Conservation (phyloP, 352 stramenopile genomes). For the Peronospora farinosa region DNA sequence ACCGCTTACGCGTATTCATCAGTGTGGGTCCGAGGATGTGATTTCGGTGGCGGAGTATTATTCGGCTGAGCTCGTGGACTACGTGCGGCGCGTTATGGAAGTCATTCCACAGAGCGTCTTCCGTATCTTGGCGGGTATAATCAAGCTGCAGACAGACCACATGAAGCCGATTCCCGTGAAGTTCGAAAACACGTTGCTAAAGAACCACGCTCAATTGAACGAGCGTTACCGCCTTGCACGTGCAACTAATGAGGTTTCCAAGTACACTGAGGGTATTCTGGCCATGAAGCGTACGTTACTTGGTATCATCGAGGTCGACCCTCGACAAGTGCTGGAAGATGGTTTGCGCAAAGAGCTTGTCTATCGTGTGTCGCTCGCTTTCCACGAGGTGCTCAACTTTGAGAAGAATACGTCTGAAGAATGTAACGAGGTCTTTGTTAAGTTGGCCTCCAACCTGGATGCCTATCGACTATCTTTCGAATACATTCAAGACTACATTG, state of each 20-base stretch:
- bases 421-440: slow-evolving; percentile 80
- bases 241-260: slow-evolving; percentile 92
- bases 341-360: slow-evolving; percentile 92
- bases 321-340: slow-evolving; percentile 90
- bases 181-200: slow-evolving; percentile 89
- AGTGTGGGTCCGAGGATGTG: slow-evolving; percentile 89
- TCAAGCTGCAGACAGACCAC: slow-evolving; percentile 89
- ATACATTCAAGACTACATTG: slow-evolving; percentile 95
- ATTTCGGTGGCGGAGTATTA: slow-evolving; percentile 93
- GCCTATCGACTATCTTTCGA: slow-evolving; percentile 89
- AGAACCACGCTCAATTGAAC: slow-evolving; percentile 89
- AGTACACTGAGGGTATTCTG: slow-evolving; percentile 93
- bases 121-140: slow-evolving; percentile 89
- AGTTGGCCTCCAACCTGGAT: slow-evolving; percentile 81
- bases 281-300: slow-evolving; percentile 92
- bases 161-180: slow-evolving; percentile 89
- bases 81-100: slow-evolving; percentile 91
- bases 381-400: slow-evolving; percentile 84
- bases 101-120: slow-evolving; percentile 94
- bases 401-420: slow-evolving; percentile 81
- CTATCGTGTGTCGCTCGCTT: slow-evolving; percentile 79
- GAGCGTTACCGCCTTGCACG: slow-evolving; percentile 89
- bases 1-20: slow-evolving; percentile 88
- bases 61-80: slow-evolving; percentile 90
- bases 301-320: slow-evolving; percentile 92